Evolutionary conservation across 805 yeast species (phyloP).

Genomic region (Yarrowia sp.): DNA sequence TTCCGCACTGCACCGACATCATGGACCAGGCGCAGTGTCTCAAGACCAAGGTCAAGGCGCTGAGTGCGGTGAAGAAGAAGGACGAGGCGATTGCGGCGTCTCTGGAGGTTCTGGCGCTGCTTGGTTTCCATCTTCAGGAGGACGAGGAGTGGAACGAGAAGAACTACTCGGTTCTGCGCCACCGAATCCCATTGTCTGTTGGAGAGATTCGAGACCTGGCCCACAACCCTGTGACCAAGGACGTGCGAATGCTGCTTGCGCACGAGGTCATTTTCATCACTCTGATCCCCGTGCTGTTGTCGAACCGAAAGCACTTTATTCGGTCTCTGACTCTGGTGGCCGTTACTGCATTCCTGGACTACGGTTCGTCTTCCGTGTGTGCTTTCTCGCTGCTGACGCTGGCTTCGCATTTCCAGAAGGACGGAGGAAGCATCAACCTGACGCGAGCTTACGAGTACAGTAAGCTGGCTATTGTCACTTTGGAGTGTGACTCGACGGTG

Average conservation of each 20-base stretch:
- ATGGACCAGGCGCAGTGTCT: constrained; percentile 39
- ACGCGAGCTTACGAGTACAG: constrained; percentile 45
- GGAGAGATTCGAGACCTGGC: constrained; percentile 42
- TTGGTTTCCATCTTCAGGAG: constrained; percentile 41
- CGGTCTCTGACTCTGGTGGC: constrained; percentile 40
- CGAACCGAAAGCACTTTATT: constrained; percentile 37
- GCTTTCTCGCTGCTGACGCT: constrained; percentile 44
- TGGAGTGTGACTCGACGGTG: constrained; percentile 40
- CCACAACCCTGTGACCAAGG: constrained; percentile 33
- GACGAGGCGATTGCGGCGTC: constrained; percentile 43
- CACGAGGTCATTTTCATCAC: constrained; percentile 46
- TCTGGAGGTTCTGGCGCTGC: constrained; percentile 39
- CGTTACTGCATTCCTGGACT: constrained; percentile 41
- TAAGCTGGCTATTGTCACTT: constrained; percentile 43
- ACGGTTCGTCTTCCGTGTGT: constrained; percentile 45
- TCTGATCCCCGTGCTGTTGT: constrained; percentile 40
- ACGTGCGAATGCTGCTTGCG: constrained; percentile 38
- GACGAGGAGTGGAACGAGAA: constrained; percentile 37
- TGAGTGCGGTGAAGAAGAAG: constrained; percentile 38
- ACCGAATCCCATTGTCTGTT: constrained; percentile 44
- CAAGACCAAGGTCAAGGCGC: constrained; percentile 43
- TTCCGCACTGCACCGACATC: constrained; percentile 37
- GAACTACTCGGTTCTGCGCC: constrained; percentile 34
- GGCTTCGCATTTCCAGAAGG: constrained; percentile 39
- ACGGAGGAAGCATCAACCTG: constrained; percentile 38